Percentiles rank a stretch among this genome's conserved stretches.
These are phyloP conservation scores for Pyrenophora tritici-repentis DNA, from an alignment of 2,329 filamentous ascomycete species.

Conservation along the genomic window DNA sequence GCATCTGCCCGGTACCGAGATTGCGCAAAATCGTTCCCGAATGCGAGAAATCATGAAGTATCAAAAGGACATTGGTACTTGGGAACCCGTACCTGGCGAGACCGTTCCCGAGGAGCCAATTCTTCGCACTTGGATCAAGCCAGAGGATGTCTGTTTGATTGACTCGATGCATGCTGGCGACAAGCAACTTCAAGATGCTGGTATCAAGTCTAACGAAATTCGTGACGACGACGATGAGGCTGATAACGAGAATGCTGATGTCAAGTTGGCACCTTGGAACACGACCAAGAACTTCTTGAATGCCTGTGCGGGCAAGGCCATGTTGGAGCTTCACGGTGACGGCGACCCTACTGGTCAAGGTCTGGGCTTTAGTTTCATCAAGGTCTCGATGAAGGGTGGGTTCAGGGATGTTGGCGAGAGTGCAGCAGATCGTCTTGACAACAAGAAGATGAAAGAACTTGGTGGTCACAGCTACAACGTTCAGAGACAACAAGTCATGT, in stretches of 20 bases:
- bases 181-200: slow-evolving; percentile 87
- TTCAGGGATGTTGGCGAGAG: slow-evolving; percentile 91
- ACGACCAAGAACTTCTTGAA: slow-evolving; percentile 96
- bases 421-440: slow-evolving; percentile 83
- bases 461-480: slow-evolving; percentile 98
- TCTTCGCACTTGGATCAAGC: slow-evolving; percentile 87
- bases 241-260: slow-evolving; percentile 76
- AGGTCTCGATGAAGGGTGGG: slow-evolving; percentile 97
- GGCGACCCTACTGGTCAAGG: slow-evolving; percentile 94
- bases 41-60: slow-evolving; percentile 96
- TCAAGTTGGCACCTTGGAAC: slow-evolving; percentile 93
- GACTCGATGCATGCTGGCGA: slow-evolving; percentile 97
- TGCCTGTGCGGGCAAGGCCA: slow-evolving; percentile 91
- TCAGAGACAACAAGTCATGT: slow-evolving; percentile 87
- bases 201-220: slow-evolving; percentile 73
- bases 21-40: slow-evolving; percentile 94
- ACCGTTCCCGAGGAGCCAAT: slow-evolving; percentile 77
- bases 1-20: slow-evolving; percentile 89
- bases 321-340: slow-evolving; percentile 92
- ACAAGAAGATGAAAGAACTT: slow-evolving; percentile 68
- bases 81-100: slow-evolving; percentile 73
- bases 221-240: slow-evolving; percentile 66
- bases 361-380: slow-evolving; percentile 94
- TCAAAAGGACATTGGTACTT: slow-evolving; percentile 84
- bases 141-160: slow-evolving; percentile 91